Conservation (phyloP, 179 eudicot genomes). For the Gypsophila paniculata region DNA sequence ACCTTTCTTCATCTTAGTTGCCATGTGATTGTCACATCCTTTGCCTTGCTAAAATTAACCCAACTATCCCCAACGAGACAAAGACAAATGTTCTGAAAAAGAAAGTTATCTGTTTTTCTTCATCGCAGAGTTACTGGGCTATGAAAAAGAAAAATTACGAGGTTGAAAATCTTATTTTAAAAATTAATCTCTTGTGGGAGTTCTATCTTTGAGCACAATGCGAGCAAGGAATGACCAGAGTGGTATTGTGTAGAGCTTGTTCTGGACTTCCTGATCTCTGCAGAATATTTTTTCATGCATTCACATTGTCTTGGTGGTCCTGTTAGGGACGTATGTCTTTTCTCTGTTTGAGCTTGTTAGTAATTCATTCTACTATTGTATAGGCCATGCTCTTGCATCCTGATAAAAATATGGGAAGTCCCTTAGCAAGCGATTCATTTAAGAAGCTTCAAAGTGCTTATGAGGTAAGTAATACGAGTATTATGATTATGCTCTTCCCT, state of each 20-base stretch:
- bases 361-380: neutral
- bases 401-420: constrained; percentile 93
- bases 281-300: neutral
- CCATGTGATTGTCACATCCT: neutral
- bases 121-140: no score
- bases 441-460: constrained; percentile 96
- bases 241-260: neutral
- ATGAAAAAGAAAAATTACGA: no score
- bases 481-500: neutral
- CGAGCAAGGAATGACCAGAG: neutral
- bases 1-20: neutral
- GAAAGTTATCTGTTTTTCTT: no score
- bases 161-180: no score
- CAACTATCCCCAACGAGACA: neutral
- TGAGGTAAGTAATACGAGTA: constrained; percentile 48
- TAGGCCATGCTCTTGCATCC: constrained; percentile 99
- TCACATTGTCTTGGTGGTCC: no score
- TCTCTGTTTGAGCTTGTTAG: neutral
- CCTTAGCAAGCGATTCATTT: constrained; percentile 87
- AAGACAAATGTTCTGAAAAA: neutral
- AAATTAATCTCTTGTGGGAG: no score
- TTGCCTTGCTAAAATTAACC: neutral
- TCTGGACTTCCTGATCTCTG: neutral
- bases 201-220: neutral
- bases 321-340: neutral